phyloP scores from a whole-genome alignment of 208 protist species.

The Crithidia brevicula region DNA sequence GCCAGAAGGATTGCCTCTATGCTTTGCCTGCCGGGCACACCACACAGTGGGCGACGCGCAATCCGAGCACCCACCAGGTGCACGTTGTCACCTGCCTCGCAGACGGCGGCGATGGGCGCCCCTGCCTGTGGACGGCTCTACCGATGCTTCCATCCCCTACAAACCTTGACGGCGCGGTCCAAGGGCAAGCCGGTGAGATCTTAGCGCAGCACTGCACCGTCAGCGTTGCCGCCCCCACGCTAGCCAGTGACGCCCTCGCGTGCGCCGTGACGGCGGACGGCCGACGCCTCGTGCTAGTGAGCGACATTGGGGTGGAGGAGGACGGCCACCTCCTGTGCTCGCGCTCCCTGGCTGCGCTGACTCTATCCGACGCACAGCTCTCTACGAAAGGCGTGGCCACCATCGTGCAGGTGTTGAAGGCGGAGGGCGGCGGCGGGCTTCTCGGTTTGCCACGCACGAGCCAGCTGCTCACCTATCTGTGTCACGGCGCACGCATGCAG shows the following conservation, averaged over 20 bases:
- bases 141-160: slow-evolving; percentile 31
- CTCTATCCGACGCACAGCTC: slow-evolving; percentile 18
- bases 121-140: slow-evolving; percentile 58
- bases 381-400: slow-evolving; percentile 19
- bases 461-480: slow-evolving; percentile 23
- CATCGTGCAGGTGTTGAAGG: slow-evolving; percentile 42
- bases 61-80: slow-evolving; percentile 31
- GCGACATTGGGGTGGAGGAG: slow-evolving; percentile 64
- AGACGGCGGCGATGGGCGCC: slow-evolving; percentile 32
- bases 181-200: slow-evolving; percentile 25
- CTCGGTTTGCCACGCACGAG: slow-evolving; percentile 19
- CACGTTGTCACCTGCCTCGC: slow-evolving; percentile 72
- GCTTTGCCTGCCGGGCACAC: slow-evolving; percentile 24
- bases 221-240: slow-evolving; percentile 47
- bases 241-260: slow-evolving; percentile 53
- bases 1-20: background rate
- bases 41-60: slow-evolving; percentile 46
- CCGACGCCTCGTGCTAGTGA: slow-evolving; percentile 47
- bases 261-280: slow-evolving; percentile 46
- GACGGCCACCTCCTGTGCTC: slow-evolving; percentile 53
- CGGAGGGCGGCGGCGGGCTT: slow-evolving; percentile 9
- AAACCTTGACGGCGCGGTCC: background rate
- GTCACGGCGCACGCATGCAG: slow-evolving; percentile 37
- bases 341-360: slow-evolving; percentile 62
- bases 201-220: slow-evolving; percentile 54